Evolutionary conservation across 2,329 filamentous ascomycete species (phyloP), one percentile per base, ranked within the genome.

Genomic region (Aspergillus arachidicola): DNA sequence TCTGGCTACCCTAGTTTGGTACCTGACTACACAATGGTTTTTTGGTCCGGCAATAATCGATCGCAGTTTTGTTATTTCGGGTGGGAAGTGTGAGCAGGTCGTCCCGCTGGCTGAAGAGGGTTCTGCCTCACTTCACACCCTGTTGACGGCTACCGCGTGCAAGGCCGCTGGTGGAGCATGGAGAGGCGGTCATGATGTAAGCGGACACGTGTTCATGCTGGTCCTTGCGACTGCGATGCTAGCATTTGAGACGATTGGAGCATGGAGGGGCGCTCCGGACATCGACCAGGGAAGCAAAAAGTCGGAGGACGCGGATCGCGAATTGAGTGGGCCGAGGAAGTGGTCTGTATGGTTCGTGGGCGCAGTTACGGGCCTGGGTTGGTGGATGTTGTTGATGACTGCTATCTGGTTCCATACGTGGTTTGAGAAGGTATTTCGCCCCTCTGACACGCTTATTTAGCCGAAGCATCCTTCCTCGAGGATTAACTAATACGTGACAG

Each of bases 351-450:
- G 75, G 75, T 79, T 82, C 62, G 77, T 80, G 6, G 78, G 85
- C 28, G 84, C 74, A 0, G 87, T 97, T 30, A 85, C 91, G 21
- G 88, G 79, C 0, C 72, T 97, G 73, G 92, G 90, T 73, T 86
- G 89, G 82, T 98, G 95, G 92, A 99, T 99, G 95, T 79, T 99
- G 75, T 84, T 98, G 65, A 99, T 99, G 95, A 99, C 95, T 46
- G 94, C 94, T 3, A 94, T 96, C 45, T 99, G 94, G 84, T 99
- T 99, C 74, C 95, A 99, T 78, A 99, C 95, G 0, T 98, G 94
- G 94, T 89, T 96, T 72, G 95, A 99, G 82, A 99, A 98, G 90
- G 90, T 91, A 72, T 73, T 58, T 58, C 59, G 28, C 28, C 48
- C 48, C 28, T 34, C 6, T 32, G 48, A 19, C 12, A 32, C 34